These are phyloP conservation scores for Wickerhamiella cacticola DNA, from an alignment of 805 yeast genomes.

Conservation along the genomic window DNA sequence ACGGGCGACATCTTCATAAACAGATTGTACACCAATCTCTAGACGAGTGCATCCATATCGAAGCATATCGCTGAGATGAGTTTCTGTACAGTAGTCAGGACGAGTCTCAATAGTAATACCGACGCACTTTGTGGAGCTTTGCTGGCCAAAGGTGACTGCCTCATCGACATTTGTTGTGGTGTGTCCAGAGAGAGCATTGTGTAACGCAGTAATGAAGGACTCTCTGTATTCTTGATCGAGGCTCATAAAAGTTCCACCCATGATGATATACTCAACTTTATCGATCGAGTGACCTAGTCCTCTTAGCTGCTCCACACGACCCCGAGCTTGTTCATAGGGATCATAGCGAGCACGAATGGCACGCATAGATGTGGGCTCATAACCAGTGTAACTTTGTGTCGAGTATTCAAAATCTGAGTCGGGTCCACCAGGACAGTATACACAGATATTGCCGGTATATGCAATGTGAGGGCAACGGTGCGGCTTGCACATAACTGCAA, in stretches of 20 bases:
- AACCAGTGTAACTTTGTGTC: slow-evolving; percentile 96
- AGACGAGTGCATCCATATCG: slow-evolving; percentile 92
- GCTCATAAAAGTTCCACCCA: slow-evolving; percentile 99
- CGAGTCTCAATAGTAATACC: slow-evolving; percentile 97
- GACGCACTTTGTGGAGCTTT: slow-evolving; percentile 90
- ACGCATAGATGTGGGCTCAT: slow-evolving; percentile 97
- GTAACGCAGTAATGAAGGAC: slow-evolving; percentile 73
- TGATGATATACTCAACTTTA: slow-evolving; percentile 91
- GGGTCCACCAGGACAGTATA: slow-evolving; percentile 97
- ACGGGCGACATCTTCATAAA: slow-evolving; percentile 95
- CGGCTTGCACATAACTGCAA: slow-evolving; percentile 98
- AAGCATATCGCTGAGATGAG: slow-evolving; percentile 91
- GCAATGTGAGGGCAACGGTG: slow-evolving; percentile 99
- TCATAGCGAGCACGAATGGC: slow-evolving; percentile 98
- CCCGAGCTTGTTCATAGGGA: slow-evolving; percentile 97
- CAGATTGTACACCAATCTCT: slow-evolving; percentile 94
- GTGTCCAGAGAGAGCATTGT: slow-evolving; percentile 89
- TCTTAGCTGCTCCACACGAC: slow-evolving; percentile 88
- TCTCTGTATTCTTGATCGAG: slow-evolving; percentile 84
- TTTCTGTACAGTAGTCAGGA: slow-evolving; percentile 95
- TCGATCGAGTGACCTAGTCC: slow-evolving; percentile 94
- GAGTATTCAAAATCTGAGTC: slow-evolving; percentile 97
- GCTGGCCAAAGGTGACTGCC: slow-evolving; percentile 82
- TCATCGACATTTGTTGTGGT: slow-evolving; percentile 81
- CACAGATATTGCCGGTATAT: slow-evolving; percentile 96